Base-by-base conservation (phyloP, 305 asterid species). In the Fraxinus sp. region DNA sequence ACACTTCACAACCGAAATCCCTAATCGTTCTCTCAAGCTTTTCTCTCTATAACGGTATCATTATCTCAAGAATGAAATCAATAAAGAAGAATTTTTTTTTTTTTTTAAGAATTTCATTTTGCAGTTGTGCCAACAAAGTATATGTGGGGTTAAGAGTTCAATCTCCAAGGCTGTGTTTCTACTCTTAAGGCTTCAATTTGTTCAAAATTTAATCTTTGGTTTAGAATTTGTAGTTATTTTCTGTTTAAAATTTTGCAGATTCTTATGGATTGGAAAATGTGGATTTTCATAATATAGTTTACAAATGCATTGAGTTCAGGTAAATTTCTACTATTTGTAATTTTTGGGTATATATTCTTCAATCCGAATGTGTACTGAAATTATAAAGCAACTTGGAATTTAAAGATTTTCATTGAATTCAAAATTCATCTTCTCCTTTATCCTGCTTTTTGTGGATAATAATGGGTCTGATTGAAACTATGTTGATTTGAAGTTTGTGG, bases 111-210 rank as follows among this genome's bases (percentile, higher is more conserved):
- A 13, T 70, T 18, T 41, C 52, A 52, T 52, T 80, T 86, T 82
- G 88, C 89, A 94, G 98, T 86, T 91, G 93, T 14, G 89, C 81
- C 41, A 86, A 79, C 93, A 93, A 88, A 84, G 88, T 86, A 36
- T 92, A 59, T 74, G 95, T 85, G 39, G 96, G 97, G 5, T 88
- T 94, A 78, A 85, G 96, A 89, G 82, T 78, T 79, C 98, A 94
- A 88, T 89, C 90, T 78, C 96, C 97, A 57, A 84, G 97, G 93
- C 32, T 0, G 92, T 90, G n/a, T 83, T 73, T 81, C 86, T 75
- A 33, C 77, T 44, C 9, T 35, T 35, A 41, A 41, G 52, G 16
- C 52, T 41, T 41, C 52, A 41, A 10, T 41, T 41, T 41, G 52
- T 41, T 41, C 52, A 41, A 41, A 41, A 41, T 41, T 41, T 75